Percentiles rank a stretch among this genome's conserved stretches.
Conservation (phyloP, 129 eudicot genomes). For the Apium graveolens region DNA sequence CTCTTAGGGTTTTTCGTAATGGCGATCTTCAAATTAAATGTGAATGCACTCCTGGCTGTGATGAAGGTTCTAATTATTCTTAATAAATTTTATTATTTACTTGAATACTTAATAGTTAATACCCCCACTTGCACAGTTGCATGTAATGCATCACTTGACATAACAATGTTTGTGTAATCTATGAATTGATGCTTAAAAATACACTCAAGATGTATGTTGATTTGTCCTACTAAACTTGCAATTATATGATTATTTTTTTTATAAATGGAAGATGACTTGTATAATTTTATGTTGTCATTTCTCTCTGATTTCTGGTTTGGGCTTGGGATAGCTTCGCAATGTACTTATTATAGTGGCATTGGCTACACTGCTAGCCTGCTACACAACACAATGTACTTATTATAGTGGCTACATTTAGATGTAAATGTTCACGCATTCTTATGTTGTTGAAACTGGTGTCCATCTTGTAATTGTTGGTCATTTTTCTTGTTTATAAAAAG, state of each 20-base stretch:
- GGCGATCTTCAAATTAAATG: conserved; percentile 66
- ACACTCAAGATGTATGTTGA: conserved; percentile 42
- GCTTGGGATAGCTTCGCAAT: not conserved
- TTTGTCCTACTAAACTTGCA: conserved; percentile 33
- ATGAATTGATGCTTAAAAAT: not conserved
- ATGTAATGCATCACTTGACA: not conserved
- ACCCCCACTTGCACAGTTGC: conserved; percentile 9
- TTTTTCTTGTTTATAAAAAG: not conserved
- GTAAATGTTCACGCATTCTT: not conserved
- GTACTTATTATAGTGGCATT: not conserved
- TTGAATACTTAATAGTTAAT: not conserved
- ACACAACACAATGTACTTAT: not conserved
- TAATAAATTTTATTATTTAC: not conserved
- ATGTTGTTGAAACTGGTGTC: not conserved
- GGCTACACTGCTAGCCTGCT: no score
- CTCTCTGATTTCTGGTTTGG: not conserved
- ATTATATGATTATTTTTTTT: no score
- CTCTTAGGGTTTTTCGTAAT: conserved; percentile 60
- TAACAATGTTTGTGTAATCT: not conserved
- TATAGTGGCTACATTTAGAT: not conserved
- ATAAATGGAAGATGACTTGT: no score
- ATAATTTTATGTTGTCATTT: not conserved
- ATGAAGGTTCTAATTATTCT: conserved; percentile 34
- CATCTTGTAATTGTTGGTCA: not conserved
- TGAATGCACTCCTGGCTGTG: conserved; percentile 71